These are phyloP conservation scores for Dalechampia spathulata DNA, from an alignment of 441 rosid genomes.

Conservation along the genomic window DNA sequence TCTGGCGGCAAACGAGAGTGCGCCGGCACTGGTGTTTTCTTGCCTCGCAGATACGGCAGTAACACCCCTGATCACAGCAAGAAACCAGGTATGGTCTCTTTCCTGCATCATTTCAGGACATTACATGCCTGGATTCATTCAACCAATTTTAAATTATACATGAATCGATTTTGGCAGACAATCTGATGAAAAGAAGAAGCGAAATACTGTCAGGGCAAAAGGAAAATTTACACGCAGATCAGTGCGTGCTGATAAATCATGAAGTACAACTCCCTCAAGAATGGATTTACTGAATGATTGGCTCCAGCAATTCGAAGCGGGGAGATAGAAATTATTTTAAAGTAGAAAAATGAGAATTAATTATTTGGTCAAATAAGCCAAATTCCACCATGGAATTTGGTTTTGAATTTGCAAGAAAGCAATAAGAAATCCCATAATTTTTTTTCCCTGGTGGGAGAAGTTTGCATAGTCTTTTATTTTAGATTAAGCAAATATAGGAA, in stretches of 20 bases:
- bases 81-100: constrained; percentile 40
- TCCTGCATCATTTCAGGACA: constrained; percentile 22
- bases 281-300: constrained; percentile 43
- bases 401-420: too few relatives aligned
- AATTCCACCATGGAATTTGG: too few relatives aligned
- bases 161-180: constrained; percentile 22
- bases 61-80: constrained; percentile 31
- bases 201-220: constrained; percentile 35
- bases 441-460: too few relatives aligned
- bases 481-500: too few relatives aligned
- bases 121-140: constrained; percentile 14
- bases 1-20: constrained; percentile 38
- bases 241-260: constrained; percentile 23
- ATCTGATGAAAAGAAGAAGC: too few relatives aligned
- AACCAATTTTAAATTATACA: too few relatives aligned
- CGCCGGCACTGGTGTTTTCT: constrained; percentile 81
- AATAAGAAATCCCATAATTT: too few relatives aligned
- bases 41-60: constrained; percentile 48
- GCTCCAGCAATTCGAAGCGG: neutral
- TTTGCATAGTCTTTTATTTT: too few relatives aligned
- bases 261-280: constrained; percentile 53
- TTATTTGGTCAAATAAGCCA: constrained; percentile 1
- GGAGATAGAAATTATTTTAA: neutral
- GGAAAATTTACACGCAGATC: constrained; percentile 29
- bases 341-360: constrained; percentile 1